Base-by-base conservation (phyloP, 805 yeast genomes). In the Starmerella stigmatis region DNA sequence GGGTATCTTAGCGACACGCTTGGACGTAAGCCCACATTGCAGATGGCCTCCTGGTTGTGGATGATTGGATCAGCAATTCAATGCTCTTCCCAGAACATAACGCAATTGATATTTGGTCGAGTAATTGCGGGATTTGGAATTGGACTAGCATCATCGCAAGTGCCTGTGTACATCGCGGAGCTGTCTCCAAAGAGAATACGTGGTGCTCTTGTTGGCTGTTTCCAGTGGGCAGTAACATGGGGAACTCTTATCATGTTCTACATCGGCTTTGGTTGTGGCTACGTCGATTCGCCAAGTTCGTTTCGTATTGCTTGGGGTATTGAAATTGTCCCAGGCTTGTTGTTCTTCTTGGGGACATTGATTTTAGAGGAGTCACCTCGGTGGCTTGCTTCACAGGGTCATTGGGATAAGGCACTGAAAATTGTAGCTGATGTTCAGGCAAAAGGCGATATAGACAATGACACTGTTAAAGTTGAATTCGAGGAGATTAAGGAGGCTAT, bases 261-360 rank as follows among this genome's bases (percentile, higher is more conserved):
- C 61, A 69, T 71, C 48, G 66, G 68, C 35, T 77, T 62, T 56
- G 79, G 78, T 43, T 71, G 69, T 50, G 54, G 51, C 23, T 35
- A 47, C 45, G 60, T 71, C 22, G 54, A 62, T 9, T 65, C 66
- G 10, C 73, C 72, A 17, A 60, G 66, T 38, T 70, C 81, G 41
- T 79, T 79, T 71, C 70, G 88, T 56, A 59, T 74, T 19, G 81
- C 77, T 46, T 69, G 88, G 82, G 67, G 75, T 57, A 35, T 82
- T 64, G 69, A 73, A 64, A 62, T 72, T 60, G 51, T 79, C 59
- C 69, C 86, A 60, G 67, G 71, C 54, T 26, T 69, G 53, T 21
- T 79, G 50, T 51, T 74, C 59, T 53, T 67, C 50, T 17, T 72
- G 53, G 66, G 73, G 58, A 47, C 76, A 53, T 40, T 58, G 32